Base-by-base conservation (phyloP, 345 rosid genomes). In the Aquilaria sinensis region DNA sequence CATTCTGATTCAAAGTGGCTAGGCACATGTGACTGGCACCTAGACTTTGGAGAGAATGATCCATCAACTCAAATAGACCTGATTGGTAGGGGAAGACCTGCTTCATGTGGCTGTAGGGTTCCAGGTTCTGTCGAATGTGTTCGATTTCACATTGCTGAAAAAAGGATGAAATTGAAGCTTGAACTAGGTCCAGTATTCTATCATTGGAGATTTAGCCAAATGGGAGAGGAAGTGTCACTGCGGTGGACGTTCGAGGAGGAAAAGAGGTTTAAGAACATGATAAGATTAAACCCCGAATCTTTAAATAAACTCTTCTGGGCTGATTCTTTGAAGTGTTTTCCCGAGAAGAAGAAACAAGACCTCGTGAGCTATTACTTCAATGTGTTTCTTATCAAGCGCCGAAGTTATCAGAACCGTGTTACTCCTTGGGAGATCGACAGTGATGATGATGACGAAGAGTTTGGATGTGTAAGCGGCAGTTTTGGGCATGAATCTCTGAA, bases 221-320 rank as follows among this genome's bases (percentile, higher is more conserved):
- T 89, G 96, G 96, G 98, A 3, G 95, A 86, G 79, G 95, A 92
- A 70, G 87, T 85, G 47, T 76, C 79, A 15, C 70, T 75, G 33
- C 65, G 72, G 64, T 84, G 95, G 97, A 77, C 79, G 7, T 64
- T 57, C n/a, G 76, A 74, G 62, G 87, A 83, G 62, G 84, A 80
- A 67, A 73, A 81, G 56, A 76, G 48, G 74, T 89, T 89, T 37
- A 81, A 77, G 67, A 47, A 67, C 12, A 68, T 74, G 74, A 73
- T 81, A 16, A 72, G 34, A 9, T 58, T 49, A 37, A 67, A 74
- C 55, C 60, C 76, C 23, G 57, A 47, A 43, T 69, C 76, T 47
- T 66, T 58, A 60, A 60, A 74, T 51, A 29, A 41, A 34, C 1
- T 10, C 51, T 83, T 86, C 41, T 81, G 89, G 87, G 64, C 67